Percentiles rank a stretch among this genome's conserved stretches.
Evolutionary conservation across 208 protist species (phyloP).

Genomic region (Zelonia costaricensis): DNA sequence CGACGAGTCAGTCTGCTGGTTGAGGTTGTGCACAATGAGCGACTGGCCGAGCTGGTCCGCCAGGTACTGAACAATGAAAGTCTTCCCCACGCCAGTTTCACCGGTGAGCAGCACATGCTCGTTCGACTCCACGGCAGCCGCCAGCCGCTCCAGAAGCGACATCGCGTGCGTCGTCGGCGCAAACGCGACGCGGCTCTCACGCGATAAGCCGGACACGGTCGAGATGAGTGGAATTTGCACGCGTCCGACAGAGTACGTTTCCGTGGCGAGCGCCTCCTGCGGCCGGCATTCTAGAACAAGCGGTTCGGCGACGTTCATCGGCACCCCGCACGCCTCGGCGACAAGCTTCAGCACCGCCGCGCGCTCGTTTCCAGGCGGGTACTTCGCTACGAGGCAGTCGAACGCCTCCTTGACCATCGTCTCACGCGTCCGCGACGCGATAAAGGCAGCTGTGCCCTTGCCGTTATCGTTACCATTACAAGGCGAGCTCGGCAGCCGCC

Average conservation of each 20-base stretch:
- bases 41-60: constrained; percentile 88
- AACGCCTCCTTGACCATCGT: constrained; percentile 93
- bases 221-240: constrained; percentile 54
- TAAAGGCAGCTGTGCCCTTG: constrained; percentile 30
- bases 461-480: constrained; percentile 21
- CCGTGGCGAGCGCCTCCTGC: constrained; percentile 36
- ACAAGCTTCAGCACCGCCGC: constrained; percentile 37
- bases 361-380: constrained; percentile 55
- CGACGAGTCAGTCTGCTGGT: constrained; percentile 98
- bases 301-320: constrained; percentile 59
- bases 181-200: constrained; percentile 88
- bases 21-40: constrained; percentile 98
- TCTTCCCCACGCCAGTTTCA: constrained; percentile 98
- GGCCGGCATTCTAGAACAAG: constrained; percentile 74
- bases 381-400: constrained; percentile 90
- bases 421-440: constrained; percentile 85
- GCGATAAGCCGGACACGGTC: constrained; percentile 20
- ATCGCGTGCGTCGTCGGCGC: constrained; percentile 95
- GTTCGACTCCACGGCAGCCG: constrained; percentile 80
- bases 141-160: constrained; percentile 95
- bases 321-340: constrained; percentile 58
- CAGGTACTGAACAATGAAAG: constrained; percentile 92
- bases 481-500: constrained; percentile 30
- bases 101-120: constrained; percentile 98
- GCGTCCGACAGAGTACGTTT: constrained; percentile 67